Conservation (phyloP, 257 asterid species). For the Linderniella brevidens region DNA sequence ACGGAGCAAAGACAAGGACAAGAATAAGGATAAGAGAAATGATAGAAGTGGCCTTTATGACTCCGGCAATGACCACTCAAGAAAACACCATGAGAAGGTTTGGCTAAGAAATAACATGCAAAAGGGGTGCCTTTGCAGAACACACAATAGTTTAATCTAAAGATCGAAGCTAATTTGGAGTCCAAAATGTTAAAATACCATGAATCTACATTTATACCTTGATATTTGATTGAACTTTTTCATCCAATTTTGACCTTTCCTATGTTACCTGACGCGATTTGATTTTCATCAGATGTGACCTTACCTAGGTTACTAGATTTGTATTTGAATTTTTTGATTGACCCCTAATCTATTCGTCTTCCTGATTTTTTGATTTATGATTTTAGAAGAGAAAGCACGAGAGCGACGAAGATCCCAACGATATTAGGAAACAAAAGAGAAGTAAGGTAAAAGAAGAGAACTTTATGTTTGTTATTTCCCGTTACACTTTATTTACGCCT, state of each 20-base stretch:
- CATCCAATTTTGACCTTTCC: too few species aligned
- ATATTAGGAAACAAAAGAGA: constrained; percentile 40
- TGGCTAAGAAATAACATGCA: too few species aligned
- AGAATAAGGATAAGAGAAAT: constrained; percentile 76
- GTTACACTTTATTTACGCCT: constrained; percentile 3
- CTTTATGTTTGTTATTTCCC: not conserved
- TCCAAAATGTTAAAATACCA: too few species aligned
- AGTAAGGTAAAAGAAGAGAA: constrained; percentile 25
- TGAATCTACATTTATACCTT: too few species aligned
- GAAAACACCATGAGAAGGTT: constrained; percentile 80
- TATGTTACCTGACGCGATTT: too few species aligned
- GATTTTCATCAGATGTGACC: too few species aligned
- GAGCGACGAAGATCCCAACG: constrained; percentile 35
- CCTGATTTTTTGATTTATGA: constrained; percentile 4
- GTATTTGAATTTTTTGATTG: too few species aligned
- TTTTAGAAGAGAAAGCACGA: constrained; percentile 52
- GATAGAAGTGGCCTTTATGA: constrained; percentile 50
- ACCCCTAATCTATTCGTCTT: not conserved
- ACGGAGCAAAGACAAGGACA: constrained; percentile 87
- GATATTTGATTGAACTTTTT: too few species aligned
- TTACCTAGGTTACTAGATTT: too few species aligned
- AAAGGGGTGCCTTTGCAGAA: too few species aligned
- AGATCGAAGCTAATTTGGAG: too few species aligned
- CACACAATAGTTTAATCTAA: too few species aligned
- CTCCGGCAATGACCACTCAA: constrained; percentile 71